Conservation (phyloP, 768 basidiomycete species). For the Suillus bovinus region DNA sequence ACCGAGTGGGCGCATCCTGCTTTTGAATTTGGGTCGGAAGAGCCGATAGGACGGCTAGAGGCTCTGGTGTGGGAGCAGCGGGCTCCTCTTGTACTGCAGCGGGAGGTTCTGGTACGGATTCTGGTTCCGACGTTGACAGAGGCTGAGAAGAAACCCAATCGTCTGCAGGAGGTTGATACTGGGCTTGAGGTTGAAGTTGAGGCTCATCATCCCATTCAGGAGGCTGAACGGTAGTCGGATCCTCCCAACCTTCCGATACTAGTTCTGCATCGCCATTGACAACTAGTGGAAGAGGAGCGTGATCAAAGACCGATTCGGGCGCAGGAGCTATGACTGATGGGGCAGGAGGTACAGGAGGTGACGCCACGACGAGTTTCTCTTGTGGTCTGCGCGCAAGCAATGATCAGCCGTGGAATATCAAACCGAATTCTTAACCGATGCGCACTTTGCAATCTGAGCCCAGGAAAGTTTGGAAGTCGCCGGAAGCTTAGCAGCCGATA, state of each 20-base stretch:
- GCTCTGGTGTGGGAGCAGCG: constrained; percentile 29
- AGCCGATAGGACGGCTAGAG: constrained; percentile 28
- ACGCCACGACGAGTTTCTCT: constrained; percentile 56
- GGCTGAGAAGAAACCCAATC: constrained; percentile 30
- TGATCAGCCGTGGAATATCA: constrained; percentile 9
- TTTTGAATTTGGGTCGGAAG: constrained; percentile 20
- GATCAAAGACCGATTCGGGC: constrained; percentile 21
- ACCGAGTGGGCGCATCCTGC: constrained; percentile 34
- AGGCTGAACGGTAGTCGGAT: constrained; percentile 67
- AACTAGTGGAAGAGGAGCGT: constrained; percentile 30
- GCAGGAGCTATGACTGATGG: constrained; percentile 22
- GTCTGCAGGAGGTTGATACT: constrained; percentile 25
- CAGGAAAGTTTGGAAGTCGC: constrained; percentile 80
- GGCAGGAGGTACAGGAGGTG: constrained; percentile 33
- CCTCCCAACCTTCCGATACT: constrained; percentile 58
- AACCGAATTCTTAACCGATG: constrained; percentile 15
- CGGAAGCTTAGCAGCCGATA: constrained; percentile 49
- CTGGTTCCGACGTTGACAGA: constrained; percentile 25
- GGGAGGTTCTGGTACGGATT: constrained; percentile 21
- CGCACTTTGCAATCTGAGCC: constrained; percentile 82
- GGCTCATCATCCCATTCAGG: constrained; percentile 77
- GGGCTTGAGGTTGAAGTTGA: constrained; percentile 31
- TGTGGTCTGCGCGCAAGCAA: constrained; percentile 47
- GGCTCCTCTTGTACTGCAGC: constrained; percentile 37
- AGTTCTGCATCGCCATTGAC: constrained; percentile 36